Base-by-base conservation (phyloP, 805 yeast genomes). In the Kregervanrija fluxuum region DNA sequence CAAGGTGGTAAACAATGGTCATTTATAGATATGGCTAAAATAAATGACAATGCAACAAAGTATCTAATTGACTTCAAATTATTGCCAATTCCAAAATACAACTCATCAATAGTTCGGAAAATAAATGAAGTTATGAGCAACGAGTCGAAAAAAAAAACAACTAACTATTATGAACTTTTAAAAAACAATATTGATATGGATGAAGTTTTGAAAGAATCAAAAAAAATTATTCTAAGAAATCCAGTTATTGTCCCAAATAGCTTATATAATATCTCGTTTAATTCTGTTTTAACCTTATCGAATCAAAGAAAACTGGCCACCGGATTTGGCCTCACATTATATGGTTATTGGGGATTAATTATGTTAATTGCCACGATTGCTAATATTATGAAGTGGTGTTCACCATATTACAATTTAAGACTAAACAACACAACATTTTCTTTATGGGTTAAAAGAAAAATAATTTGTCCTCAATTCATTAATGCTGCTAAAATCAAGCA, bases 301-400 rank as follows among this genome's bases (percentile, higher is more conserved):
- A 40, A 45, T 12, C 61, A 66, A 41, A 57, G 70, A 51, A 14
- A 40, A 1, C 40, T 49, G 11, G 59, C 68, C 6, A 65, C 69
- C 11, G 33, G 34, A 0, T 55, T 54, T 46, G 69, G 71, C 11
- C 47, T 44, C 5, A 48, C 44, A 4, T 41, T 65, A 11, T 48
- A 62, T 15, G 53, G 54, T 0, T 67, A 64, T 38, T 67, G 72
- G 72, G 59, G 51, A 1, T 11, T 56, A 4, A 48, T 66, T 3
- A 44, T 62, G 11, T 11, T 58, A 2, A 22, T 57, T 39, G 62
- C 65, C 4, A 33, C 54, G 5, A 10, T 57, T 3, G 37, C 50
- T 30, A 67, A 68, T 47, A 46, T 60, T 22, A 45, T 55, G 1
- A 54, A 59, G 13, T 68, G 73, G 71, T 60, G 67, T 37, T 52